Conservation (phyloP, 768 basidiomycete species). For the Trametes cingulata region DNA sequence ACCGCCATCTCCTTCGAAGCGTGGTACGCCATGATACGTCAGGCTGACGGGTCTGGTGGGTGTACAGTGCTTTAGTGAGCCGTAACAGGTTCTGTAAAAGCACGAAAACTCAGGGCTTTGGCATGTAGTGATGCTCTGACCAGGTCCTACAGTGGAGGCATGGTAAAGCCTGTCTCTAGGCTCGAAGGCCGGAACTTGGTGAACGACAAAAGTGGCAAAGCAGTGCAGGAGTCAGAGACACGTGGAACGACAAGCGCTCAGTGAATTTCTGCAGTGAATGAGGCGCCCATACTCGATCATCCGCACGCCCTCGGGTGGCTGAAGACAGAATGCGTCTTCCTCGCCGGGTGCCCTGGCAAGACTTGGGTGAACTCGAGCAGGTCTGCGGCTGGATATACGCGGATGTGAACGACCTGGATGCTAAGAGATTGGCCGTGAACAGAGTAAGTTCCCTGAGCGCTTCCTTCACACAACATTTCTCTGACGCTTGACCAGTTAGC, state of each 20-base stretch:
- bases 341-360: conserved; percentile 79
- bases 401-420: conserved; percentile 58
- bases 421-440: conserved; percentile 60
- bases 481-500: conserved; percentile 53
- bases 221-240: too few species aligned
- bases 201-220: too few species aligned
- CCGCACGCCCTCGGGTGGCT: background rate
- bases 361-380: conserved; percentile 68
- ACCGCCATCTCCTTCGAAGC: too few species aligned
- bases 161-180: too few species aligned
- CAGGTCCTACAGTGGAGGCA: too few species aligned
- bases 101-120: too few species aligned
- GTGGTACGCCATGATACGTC: too few species aligned
- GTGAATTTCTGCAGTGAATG: background rate
- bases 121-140: too few species aligned
- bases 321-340: conserved; percentile 61
- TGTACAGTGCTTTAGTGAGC: too few species aligned
- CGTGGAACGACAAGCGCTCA: background rate
- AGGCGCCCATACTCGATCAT: background rate
- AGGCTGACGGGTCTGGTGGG: too few species aligned
- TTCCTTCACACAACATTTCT: background rate
- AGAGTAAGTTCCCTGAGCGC: conserved; percentile 45
- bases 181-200: too few species aligned
- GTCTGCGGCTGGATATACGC: conserved; percentile 75
- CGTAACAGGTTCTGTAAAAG: too few species aligned